phyloP scores from a whole-genome alignment of 108 stramenopile species.

The Pseudonitzschia multistriata region DNA sequence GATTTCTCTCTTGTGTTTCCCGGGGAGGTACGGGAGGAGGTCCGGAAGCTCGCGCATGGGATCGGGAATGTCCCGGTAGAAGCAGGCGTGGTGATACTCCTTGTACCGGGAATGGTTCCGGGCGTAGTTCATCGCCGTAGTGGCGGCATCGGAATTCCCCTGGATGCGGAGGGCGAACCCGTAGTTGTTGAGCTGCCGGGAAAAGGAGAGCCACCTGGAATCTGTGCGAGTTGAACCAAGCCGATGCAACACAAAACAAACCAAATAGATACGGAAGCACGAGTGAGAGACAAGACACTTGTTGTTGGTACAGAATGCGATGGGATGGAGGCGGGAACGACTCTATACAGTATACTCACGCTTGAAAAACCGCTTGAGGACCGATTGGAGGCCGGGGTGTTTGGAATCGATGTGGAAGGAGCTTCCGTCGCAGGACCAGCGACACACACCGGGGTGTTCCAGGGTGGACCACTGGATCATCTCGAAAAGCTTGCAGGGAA shows the following conservation, averaged over 20 bases:
- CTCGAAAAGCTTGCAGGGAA: background rate
- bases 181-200: slow-evolving; percentile 18
- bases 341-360: background rate
- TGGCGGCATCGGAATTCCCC: too few relatives aligned
- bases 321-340: background rate
- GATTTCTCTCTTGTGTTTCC: slow-evolving; percentile 2
- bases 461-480: background rate
- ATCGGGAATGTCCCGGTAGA: background rate
- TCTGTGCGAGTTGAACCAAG: slow-evolving; percentile 1
- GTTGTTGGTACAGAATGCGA: background rate
- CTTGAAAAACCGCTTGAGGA: background rate
- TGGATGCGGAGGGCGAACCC: too few relatives aligned
- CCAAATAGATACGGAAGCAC: background rate
- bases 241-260: background rate
- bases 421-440: slow-evolving; percentile 5
- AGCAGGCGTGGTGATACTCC: background rate
- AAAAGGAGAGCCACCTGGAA: slow-evolving; percentile 13
- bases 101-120: slow-evolving; percentile 5
- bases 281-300: background rate
- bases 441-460: background rate
- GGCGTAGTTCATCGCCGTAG: too few relatives aligned
- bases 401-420: background rate
- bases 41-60: background rate
- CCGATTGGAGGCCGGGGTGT: background rate
- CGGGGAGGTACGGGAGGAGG: slow-evolving; percentile 6